Evolutionary conservation across 176 grass and related monocot species (phyloP), one percentile per base, ranked within the genome.

Genomic region (Rhynchospora breviuscula): DNA sequence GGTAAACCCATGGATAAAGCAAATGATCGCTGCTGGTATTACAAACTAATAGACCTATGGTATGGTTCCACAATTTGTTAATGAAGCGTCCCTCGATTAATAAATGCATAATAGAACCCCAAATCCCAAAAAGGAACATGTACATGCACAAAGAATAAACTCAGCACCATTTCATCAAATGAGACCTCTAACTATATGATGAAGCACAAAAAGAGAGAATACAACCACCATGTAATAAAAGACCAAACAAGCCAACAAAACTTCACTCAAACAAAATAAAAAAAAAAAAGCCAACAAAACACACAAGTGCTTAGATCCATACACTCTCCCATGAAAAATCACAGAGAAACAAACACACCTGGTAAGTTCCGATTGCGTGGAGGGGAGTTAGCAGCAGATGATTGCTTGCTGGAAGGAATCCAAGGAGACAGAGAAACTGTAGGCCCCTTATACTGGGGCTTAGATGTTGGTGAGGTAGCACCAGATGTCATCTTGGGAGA

Each of bases 381-480:
- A 51, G 90, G 96, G 35, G 96, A 95, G 15, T 64, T 90, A 83
- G 93, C 93, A 18, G 96, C 91, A 10, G 93, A 95, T 43, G 96
- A 88, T 80, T 93, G 94, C 86, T 90, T 93, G 82, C 96, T 99
- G 10, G 96, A 99, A 19, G 91, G 91, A 10, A 90, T 85, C 96
- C 93, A 99, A 73, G 93, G 79, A 63, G 88, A 81, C 69, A 95
- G 77, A 19, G 89, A 49, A 85, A 82, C 22, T 23, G 85, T 75
- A 10, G 85, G 86, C 31, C 80, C 86, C 35, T 93, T 90, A 35
- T 88, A 31, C 15, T 86, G 82, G 44, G 81, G 88, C 62, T 87
- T 90, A 44, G 73, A 23, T 25, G 29, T 80, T 79, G 88, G 88
- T 21, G 96, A 95, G 59, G 77, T 86, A 57, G 89, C 86, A 29